Conservation (phyloP, 2,329 filamentous ascomycete genomes). For the Akanthomyces muscarius region DNA sequence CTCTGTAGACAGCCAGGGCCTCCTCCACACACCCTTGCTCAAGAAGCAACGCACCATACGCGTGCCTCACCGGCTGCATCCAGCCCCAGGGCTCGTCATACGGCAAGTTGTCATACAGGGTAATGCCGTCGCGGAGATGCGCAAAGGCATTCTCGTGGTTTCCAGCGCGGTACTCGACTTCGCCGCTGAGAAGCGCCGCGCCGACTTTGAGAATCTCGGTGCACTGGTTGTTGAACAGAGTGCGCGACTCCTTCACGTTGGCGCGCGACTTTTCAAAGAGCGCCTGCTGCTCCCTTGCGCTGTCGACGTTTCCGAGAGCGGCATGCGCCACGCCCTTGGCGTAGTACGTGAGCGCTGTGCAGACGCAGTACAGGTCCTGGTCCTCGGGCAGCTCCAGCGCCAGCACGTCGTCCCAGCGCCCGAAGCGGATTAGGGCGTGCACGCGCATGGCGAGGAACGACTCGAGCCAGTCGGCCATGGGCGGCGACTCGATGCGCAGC, state of each 20-base stretch:
- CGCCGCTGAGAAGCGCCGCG: conserved; percentile 66
- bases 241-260: conserved; percentile 55
- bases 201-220: conserved; percentile 59
- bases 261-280: conserved; percentile 49
- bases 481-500: conserved; percentile 60
- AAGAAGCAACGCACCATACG: conserved; percentile 63
- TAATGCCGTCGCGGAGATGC: conserved; percentile 54
- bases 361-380: conserved; percentile 60
- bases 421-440: conserved; percentile 70
- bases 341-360: conserved; percentile 65
- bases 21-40: conserved; percentile 60
- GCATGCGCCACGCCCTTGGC: conserved; percentile 64
- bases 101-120: conserved; percentile 57
- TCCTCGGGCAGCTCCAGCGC: conserved; percentile 54
- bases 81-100: conserved; percentile 77
- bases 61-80: conserved; percentile 72
- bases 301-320: conserved; percentile 48
- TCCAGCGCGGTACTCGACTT: conserved; percentile 64
- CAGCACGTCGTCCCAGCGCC: conserved; percentile 64
- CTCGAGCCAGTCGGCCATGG: conserved; percentile 78
- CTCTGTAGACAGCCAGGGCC: conserved; percentile 54
- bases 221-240: conserved; percentile 40
- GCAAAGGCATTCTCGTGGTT: conserved; percentile 57
- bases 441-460: conserved; percentile 63
- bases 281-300: conserved; percentile 49